Conservation (phyloP, 2,329 filamentous ascomycete species). For the Magnaporthiopsis rhizophila region DNA sequence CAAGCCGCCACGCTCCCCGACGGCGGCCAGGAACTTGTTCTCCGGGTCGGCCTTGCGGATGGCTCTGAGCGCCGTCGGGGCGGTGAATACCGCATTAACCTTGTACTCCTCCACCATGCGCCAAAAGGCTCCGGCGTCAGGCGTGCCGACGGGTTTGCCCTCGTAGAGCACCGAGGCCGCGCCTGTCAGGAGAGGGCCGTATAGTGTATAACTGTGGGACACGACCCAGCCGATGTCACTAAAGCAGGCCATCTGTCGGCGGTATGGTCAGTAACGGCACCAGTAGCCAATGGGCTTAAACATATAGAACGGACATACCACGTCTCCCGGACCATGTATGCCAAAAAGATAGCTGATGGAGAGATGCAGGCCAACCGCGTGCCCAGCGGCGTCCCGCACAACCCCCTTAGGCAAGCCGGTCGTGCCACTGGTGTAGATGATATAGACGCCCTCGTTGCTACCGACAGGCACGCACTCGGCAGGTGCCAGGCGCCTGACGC, state of each 20-base stretch:
- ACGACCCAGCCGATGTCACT: constrained; percentile 88
- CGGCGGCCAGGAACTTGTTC: constrained; percentile 53
- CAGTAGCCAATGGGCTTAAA: too few species aligned
- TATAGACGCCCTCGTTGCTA: constrained; percentile 75
- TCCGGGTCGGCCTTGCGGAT: constrained; percentile 81
- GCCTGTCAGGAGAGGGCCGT: constrained; percentile 76
- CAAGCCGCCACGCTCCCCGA: constrained; percentile 64
- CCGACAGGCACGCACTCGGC: constrained; percentile 71
- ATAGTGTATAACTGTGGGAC: constrained; percentile 72
- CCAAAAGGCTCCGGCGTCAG: constrained; percentile 84
- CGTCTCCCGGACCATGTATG: constrained; percentile 75
- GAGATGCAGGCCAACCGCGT: constrained; percentile 76
- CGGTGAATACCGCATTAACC: constrained; percentile 78
- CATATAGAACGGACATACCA: constrained; percentile 27
- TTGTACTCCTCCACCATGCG: constrained; percentile 76
- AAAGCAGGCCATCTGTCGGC: constrained; percentile 28
- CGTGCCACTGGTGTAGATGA: constrained; percentile 82
- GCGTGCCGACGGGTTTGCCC: constrained; percentile 88
- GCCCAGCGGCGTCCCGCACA: constrained; percentile 72
- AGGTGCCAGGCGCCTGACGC: constrained; percentile 41
- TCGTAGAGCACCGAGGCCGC: constrained; percentile 85
- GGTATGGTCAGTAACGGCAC: too few species aligned
- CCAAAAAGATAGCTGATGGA: constrained; percentile 78
- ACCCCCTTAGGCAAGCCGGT: constrained; percentile 81
- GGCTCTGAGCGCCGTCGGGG: constrained; percentile 77